phyloP scores from a whole-genome alignment of 495 filamentous ascomycete species.

The Terfezia claveryi region DNA sequence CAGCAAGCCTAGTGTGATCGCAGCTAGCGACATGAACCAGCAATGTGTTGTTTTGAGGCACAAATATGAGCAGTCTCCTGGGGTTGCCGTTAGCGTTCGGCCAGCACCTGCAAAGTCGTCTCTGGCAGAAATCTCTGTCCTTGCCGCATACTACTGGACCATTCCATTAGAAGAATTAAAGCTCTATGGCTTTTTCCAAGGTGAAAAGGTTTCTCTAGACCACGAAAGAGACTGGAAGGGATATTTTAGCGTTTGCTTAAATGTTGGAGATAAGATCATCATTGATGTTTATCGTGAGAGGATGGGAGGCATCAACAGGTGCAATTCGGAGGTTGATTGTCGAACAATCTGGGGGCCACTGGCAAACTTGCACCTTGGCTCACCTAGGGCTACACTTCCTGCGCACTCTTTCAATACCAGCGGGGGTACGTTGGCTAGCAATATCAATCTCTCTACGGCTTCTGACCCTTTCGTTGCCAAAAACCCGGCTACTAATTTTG shows the following conservation, averaged over 20 bases:
- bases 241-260: neutral
- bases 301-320: neutral
- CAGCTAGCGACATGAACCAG: too few species aligned
- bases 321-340: neutral
- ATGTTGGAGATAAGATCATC: neutral
- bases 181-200: neutral
- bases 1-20: too few species aligned
- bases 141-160: neutral
- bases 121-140: neutral
- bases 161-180: neutral
- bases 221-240: neutral
- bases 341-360: neutral
- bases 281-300: neutral
- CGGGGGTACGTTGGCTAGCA: too few species aligned
- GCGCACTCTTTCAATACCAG: too few species aligned
- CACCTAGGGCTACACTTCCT: too few species aligned
- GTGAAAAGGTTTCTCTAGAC: neutral
- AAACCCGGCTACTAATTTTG: too few species aligned
- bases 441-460: too few species aligned
- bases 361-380: neutral
- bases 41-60: too few species aligned
- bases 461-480: too few species aligned
- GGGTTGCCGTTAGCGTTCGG: neutral
- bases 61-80: too few species aligned
- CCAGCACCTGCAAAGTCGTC: neutral